Evolutionary conservation across 331 rosid genomes (phyloP).

Genomic region (Malus hybrid): DNA sequence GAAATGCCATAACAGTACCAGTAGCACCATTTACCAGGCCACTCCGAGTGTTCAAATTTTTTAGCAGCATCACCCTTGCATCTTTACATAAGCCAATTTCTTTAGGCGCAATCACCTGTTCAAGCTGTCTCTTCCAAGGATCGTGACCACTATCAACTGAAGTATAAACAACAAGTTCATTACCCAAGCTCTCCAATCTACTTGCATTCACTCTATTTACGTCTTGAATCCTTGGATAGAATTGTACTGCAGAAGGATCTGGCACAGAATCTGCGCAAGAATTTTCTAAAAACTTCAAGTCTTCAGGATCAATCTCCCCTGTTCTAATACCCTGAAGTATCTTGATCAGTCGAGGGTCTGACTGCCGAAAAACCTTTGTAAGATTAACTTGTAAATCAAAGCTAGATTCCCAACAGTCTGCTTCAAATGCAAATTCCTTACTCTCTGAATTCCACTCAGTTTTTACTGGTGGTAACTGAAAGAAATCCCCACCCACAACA

Average conservation of each 20-base stretch:
- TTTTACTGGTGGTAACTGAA: slow-evolving; percentile 43
- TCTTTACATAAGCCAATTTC: slow-evolving; percentile 29
- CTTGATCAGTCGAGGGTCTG: slow-evolving; percentile 29
- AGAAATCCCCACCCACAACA: slow-evolving; percentile 56
- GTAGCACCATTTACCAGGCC: slow-evolving; percentile 54
- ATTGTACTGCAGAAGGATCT: slow-evolving; percentile 29
- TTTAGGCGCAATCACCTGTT: slow-evolving; percentile 26
- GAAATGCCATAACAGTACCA: slow-evolving; percentile 33
- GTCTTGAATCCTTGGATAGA: slow-evolving; percentile 32
- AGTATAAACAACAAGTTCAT: slow-evolving; percentile 20
- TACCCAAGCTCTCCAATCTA: slow-evolving; percentile 25
- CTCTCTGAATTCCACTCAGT: not conserved
- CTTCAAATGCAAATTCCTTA: slow-evolving; percentile 46
- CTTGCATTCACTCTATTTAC: slow-evolving; percentile 34
- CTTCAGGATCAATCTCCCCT: slow-evolving; percentile 30
- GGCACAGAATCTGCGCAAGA: slow-evolving; percentile 8
- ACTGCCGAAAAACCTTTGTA: slow-evolving; percentile 41
- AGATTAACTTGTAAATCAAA: slow-evolving; percentile 38
- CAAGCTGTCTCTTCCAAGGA: slow-evolving; percentile 26
- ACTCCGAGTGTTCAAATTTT: slow-evolving; percentile 26
- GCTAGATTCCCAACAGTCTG: slow-evolving; percentile 41
- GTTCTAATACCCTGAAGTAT: slow-evolving; percentile 46
- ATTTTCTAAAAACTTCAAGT: slow-evolving; percentile 17
- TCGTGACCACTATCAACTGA: slow-evolving; percentile 29
- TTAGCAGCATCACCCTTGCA: slow-evolving; percentile 59